Conservation (phyloP, 768 basidiomycete genomes). For the Mycena chlorophos region DNA sequence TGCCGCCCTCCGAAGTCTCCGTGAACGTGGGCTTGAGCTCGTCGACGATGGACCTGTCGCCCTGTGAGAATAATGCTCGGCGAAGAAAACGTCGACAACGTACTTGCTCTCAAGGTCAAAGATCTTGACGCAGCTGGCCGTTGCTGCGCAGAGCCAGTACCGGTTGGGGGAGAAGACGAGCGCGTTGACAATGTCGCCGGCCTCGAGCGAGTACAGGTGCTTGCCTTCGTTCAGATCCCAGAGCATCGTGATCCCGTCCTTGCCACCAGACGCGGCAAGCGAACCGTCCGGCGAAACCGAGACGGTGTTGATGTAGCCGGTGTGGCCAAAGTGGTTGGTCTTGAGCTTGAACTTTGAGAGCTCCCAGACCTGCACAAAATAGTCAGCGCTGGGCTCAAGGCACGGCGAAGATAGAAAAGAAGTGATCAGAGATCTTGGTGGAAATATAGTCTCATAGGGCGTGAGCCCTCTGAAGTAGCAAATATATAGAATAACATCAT, state of each 20-base stretch:
- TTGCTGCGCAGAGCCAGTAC: constrained; percentile 99
- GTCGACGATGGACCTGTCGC: constrained; percentile 96
- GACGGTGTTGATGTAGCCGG: constrained; percentile 97
- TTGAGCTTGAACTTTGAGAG: constrained; percentile 99
- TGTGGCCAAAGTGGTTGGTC: constrained; percentile 99
- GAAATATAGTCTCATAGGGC: constrained; percentile 69
- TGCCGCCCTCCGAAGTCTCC: constrained; percentile 66
- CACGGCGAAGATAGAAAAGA: constrained; percentile 13
- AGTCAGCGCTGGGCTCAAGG: constrained; percentile 8
- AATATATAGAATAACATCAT: constrained; percentile 59
- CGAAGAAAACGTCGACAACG: constrained; percentile 35
- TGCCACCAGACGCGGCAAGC: constrained; percentile 97
- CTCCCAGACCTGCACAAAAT: constrained; percentile 85
- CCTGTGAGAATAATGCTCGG: no score
- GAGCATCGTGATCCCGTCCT: constrained; percentile 99
- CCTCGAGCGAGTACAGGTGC: constrained; percentile 99
- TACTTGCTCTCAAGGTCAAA: constrained; percentile 99
- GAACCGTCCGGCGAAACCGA: constrained; percentile 99
- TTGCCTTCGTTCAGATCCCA: constrained; percentile 99
- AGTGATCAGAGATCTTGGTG: constrained; percentile 75
- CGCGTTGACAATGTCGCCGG: constrained; percentile 97
- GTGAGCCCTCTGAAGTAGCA: constrained; percentile 83
- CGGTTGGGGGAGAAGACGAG: constrained; percentile 99
- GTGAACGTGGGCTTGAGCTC: constrained; percentile 96
- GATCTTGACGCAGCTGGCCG: constrained; percentile 96